phyloP scores from a whole-genome alignment of 2,329 filamentous ascomycete genomes.

The Diaporthe sp. region DNA sequence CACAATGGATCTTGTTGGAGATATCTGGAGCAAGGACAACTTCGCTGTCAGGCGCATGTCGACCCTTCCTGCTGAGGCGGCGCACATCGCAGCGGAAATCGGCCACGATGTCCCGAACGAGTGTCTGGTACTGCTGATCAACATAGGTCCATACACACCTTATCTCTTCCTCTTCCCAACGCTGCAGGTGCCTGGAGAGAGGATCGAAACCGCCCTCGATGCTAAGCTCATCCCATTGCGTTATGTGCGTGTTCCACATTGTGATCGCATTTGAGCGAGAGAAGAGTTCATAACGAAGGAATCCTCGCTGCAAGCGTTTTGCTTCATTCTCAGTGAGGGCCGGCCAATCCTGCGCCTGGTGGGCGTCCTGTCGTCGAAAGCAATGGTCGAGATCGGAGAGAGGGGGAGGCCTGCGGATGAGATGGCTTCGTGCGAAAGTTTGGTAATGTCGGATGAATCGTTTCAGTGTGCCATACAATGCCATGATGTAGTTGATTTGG shows the following conservation, averaged over 20 bases:
- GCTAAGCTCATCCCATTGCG: too few relatives aligned
- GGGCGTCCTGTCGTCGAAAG: neutral
- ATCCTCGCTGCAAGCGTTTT: neutral
- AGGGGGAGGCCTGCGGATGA: accelerated
- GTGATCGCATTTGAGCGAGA: neutral
- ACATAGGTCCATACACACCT: neutral
- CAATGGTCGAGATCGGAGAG: neutral
- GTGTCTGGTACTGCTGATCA: neutral
- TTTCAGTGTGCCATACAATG: neutral
- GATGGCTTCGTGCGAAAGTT: neutral
- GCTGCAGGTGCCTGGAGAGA: too few relatives aligned
- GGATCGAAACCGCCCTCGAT: too few relatives aligned
- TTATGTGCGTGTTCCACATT: accelerated
- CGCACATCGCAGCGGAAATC: neutral
- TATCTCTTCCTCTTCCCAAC: neutral
- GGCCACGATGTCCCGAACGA: neutral
- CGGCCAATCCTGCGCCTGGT: neutral
- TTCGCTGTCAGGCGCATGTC: neutral
- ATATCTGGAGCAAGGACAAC: accelerated
- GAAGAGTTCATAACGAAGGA: neutral
- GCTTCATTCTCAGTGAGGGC: neutral
- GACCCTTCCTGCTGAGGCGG: neutral
- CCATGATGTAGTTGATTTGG: neutral
- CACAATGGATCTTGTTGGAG: too few relatives aligned
- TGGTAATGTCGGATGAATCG: neutral